These are phyloP conservation scores for Umbilicus rupestris DNA, from an alignment of 164 flowering plant species.

Conservation along the genomic window DNA sequence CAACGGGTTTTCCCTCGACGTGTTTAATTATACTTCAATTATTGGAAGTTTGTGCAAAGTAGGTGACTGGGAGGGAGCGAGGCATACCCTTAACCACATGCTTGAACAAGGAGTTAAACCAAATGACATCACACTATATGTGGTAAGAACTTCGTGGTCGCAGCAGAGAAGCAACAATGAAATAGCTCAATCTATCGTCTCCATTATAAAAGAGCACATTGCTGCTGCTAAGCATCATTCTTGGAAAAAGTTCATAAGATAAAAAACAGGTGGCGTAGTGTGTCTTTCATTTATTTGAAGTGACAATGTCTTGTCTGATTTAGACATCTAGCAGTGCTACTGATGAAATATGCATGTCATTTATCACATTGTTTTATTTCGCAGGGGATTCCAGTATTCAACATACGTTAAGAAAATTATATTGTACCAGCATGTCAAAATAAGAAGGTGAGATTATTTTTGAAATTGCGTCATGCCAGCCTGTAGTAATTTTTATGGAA, in stretches of 20 bases:
- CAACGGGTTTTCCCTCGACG: constrained; percentile 4
- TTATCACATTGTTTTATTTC: too few relatives aligned
- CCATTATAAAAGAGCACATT: neutral
- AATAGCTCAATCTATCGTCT: neutral
- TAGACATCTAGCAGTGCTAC: too few relatives aligned
- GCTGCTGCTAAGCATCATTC: neutral
- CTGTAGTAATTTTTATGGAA: too few relatives aligned
- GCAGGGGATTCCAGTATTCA: too few relatives aligned
- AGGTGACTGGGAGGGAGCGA: neutral
- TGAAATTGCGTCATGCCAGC: too few relatives aligned
- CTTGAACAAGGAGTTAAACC: neutral
- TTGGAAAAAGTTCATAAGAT: neutral
- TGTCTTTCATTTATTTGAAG: neutral
- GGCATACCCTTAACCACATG: neutral
- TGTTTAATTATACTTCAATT: neutral
- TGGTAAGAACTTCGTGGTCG: neutral
- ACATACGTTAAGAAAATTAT: too few relatives aligned
- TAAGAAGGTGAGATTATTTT: too few relatives aligned
- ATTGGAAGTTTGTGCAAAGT: constrained; percentile 4
- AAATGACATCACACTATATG: neutral
- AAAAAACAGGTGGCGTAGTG: neutral
- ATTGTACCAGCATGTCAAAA: too few relatives aligned
- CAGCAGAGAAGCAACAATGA: neutral
- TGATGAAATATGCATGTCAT: too few relatives aligned
- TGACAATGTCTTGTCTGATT: too few relatives aligned